Base-by-base conservation (phyloP, 768 basidiomycete species). In the Kwoniella sp. region DNA sequence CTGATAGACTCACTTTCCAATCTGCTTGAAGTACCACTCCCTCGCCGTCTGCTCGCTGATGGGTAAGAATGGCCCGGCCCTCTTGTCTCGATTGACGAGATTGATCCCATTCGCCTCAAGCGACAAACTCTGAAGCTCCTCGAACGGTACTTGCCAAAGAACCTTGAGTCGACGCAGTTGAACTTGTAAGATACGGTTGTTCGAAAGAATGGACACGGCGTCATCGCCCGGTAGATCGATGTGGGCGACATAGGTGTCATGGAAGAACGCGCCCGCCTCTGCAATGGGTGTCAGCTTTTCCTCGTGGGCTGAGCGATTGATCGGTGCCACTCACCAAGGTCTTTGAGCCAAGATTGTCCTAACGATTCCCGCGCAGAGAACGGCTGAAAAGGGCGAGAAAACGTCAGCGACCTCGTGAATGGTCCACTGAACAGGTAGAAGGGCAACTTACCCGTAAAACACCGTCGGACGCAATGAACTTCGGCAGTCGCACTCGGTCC, bases 271-370 rank as follows among this genome's bases (percentile, higher is more conserved):
- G 11, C 95, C 96, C 63, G 72, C 68, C 22, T 65, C 63, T 65
- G 47, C 4, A 28, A 57, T 13, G 56, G 13, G 22, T 13, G 17
- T 41, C 37, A 38, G 29, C 29, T 20, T 11, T 3, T 17, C 5
- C 28, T 4, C 13, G n/a, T 26, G 38, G 9, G 25, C 25, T 2
- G 13, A 4, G n/a, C 25, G 47, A 23, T 7, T 2, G 23, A 50
- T 20, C 4, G 1, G 1, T 23, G 8, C 26, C 9, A 57, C 63
- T 38, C 37, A 58, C 72, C 92, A 17, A 98, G 81, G 76, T 97
- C 95, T 82, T 88, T 91, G 85, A 98, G 89, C 95, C 96, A 98
- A 72, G 89, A 92, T 81, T 98, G 96, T 5, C 96, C 96, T 8
- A 91, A 82, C 0, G 94, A 92, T 79, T 96, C 94, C 5, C 93